Evolutionary conservation across 768 basidiomycete species (phyloP), one percentile per base, ranked within the genome.

Genomic region (Lepiota brunneoincarnata): DNA sequence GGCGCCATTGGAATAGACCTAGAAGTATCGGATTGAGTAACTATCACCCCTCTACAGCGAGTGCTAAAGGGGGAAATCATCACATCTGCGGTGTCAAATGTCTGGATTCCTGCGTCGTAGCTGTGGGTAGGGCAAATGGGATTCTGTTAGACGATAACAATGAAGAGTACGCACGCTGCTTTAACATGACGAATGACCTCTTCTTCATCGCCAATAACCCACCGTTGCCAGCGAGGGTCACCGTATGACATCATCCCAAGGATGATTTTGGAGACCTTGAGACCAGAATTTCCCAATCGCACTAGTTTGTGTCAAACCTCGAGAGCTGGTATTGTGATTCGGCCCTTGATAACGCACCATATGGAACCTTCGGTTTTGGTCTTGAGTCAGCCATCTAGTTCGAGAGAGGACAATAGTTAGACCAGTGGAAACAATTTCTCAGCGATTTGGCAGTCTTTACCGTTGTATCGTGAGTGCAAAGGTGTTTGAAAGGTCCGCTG

Each of bases 191-290:
- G 36, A 23, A 81, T 69, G 20, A 79, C 69, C 1, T 71, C 73
- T 53, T 81, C 79, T 23, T 79, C 76, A 54, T 82, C 79, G 6
- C 63, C 67, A 1, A 81, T 60, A 20, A 74, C 67, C 77, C 77
- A 76, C 36, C 61, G 54, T 62, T 80, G 75, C 79, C 83, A 85
- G 11, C 77, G 72, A 11, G 75, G 68, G 9, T 63, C 63, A 21
- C 78, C 84, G 59, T 84, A 86, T n/a, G 73, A 70, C 83, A 85
- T 83, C 36, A 75, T 77, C 1, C 86, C 87, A 0, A 88, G 71
- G 38, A 87, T 84, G 45, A 87, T 73, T 66, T 76, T 81, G 21
- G 84, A 86, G 0, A 88, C 77, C 63, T 86, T 81, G 38, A 83
- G 66, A 2, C 84, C 85, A 0, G 80, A 83, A 4, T 76, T 73